phyloP scores from a whole-genome alignment of 768 basidiomycete genomes.

The Holtermanniella nyarrowii region DNA sequence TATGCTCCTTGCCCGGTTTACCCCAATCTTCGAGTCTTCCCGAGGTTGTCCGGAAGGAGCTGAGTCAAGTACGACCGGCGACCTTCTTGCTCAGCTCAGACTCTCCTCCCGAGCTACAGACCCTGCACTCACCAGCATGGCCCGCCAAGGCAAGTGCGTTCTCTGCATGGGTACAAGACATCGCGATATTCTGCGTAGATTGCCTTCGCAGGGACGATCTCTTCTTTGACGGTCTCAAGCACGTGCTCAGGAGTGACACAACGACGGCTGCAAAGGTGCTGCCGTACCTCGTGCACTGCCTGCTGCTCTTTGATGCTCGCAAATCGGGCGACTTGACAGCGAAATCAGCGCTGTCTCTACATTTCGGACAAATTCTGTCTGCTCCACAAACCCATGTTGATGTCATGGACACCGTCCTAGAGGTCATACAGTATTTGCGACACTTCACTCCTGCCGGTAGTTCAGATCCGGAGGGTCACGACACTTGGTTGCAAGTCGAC shows the following conservation, averaged over 20 bases:
- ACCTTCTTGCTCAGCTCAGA: background rate
- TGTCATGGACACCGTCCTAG: slow-evolving; percentile 53
- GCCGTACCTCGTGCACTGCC: slow-evolving; percentile 62
- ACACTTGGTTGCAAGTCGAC: slow-evolving; percentile 68
- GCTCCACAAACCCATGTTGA: slow-evolving; percentile 41
- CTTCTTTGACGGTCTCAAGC: slow-evolving; percentile 60
- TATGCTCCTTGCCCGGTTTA: background rate
- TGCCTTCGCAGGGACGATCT: slow-evolving; percentile 39
- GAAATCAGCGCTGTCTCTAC: slow-evolving; percentile 43
- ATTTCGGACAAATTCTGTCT: slow-evolving; percentile 52
- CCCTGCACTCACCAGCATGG: background rate
- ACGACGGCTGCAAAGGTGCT: slow-evolving; percentile 58
- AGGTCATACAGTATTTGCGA: slow-evolving; percentile 69
- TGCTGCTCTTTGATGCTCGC: slow-evolving; percentile 43
- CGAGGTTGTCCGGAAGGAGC: background rate
- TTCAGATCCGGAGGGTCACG: slow-evolving; percentile 30
- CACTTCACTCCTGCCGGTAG: slow-evolving; percentile 47
- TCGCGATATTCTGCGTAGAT: slow-evolving; percentile 11
- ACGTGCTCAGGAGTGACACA: slow-evolving; percentile 51
- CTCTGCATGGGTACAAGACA: slow-evolving; percentile 7
- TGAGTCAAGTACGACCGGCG: background rate
- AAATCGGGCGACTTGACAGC: background rate
- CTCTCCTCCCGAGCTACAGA: background rate
- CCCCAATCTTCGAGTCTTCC: background rate
- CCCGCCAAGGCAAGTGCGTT: background rate